Conservation (phyloP, 2,329 filamentous ascomycete genomes). For the Cladophialophora psammophila region DNA sequence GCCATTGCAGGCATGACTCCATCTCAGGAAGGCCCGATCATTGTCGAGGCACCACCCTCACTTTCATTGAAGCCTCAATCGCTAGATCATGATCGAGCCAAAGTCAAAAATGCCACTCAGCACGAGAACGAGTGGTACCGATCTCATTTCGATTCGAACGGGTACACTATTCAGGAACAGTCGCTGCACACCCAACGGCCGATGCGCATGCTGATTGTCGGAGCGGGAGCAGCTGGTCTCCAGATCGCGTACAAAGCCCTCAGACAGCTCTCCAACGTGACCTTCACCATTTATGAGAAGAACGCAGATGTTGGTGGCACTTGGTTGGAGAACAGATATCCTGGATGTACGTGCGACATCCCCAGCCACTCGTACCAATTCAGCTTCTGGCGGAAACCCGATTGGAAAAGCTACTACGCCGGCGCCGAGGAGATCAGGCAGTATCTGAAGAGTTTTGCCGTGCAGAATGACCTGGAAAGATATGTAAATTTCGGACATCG, state of each 20-base stretch:
- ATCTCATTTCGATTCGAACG: neutral
- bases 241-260: constrained; percentile 66
- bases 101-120: neutral
- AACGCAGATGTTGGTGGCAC: constrained; percentile 44
- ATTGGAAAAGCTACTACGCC: constrained; percentile 10
- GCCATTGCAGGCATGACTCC: too few species aligned
- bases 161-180: neutral
- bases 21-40: too few species aligned
- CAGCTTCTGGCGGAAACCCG: constrained; percentile 6
- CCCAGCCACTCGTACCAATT: constrained; percentile 16
- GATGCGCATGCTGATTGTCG: constrained; percentile 57
- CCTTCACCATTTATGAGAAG: constrained; percentile 41
- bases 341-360: constrained; percentile 26
- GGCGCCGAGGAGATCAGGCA: constrained; percentile 9
- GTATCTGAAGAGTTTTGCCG: neutral
- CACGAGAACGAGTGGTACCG: constrained; percentile 18
- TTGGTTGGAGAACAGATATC: constrained; percentile 41
- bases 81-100: neutral
- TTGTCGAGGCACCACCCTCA: too few species aligned
- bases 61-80: neutral
- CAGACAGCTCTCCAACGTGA: constrained; percentile 25
- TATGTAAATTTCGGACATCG: neutral
- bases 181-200: constrained; percentile 43
- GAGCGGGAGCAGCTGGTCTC: constrained; percentile 62
- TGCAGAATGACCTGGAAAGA: neutral